Conservation (phyloP, 2,329 filamentous ascomycete species). For the Scytalidium sp. region DNA sequence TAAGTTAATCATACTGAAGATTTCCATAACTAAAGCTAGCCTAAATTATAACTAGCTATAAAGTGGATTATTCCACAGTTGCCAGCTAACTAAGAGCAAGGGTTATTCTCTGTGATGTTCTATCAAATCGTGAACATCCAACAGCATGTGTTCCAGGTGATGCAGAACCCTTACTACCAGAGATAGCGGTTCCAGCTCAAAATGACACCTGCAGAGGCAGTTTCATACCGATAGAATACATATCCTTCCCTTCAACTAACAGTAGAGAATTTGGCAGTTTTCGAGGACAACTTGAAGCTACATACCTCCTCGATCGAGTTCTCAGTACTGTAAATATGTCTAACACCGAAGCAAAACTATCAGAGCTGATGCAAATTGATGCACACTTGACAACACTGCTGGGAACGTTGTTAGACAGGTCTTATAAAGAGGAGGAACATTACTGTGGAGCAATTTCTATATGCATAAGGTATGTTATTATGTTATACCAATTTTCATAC, state of each 20-base stretch:
- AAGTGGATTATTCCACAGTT: too few relatives aligned
- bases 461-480: slow-evolving; percentile 13
- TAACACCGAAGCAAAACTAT: slow-evolving; percentile 5
- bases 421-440: slow-evolving; percentile 10
- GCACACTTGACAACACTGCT: slow-evolving; percentile 12
- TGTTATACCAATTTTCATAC: neutral
- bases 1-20: slow-evolving; percentile 3
- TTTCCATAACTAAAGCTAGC: neutral
- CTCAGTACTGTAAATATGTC: slow-evolving; percentile 6
- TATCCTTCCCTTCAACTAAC: slow-evolving; percentile 13
- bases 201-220: too few relatives aligned
- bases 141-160: slow-evolving; percentile 12
- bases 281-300: slow-evolving; percentile 17
- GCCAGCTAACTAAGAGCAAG: too few relatives aligned
- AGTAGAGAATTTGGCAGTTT: slow-evolving; percentile 13
- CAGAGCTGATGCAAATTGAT: slow-evolving; percentile 12
- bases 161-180: slow-evolving; percentile 15
- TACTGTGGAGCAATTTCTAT: slow-evolving; percentile 15
- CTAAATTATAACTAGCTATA: slow-evolving; percentile 4
- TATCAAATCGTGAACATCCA: slow-evolving; percentile 12
- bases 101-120: slow-evolving; percentile 13
- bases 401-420: slow-evolving; percentile 13
- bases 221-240: slow-evolving; percentile 8
- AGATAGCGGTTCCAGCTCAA: slow-evolving; percentile 11
- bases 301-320: slow-evolving; percentile 14